Conservation (phyloP, 1,284 basidiomycete species). For the Boletus smithii region DNA sequence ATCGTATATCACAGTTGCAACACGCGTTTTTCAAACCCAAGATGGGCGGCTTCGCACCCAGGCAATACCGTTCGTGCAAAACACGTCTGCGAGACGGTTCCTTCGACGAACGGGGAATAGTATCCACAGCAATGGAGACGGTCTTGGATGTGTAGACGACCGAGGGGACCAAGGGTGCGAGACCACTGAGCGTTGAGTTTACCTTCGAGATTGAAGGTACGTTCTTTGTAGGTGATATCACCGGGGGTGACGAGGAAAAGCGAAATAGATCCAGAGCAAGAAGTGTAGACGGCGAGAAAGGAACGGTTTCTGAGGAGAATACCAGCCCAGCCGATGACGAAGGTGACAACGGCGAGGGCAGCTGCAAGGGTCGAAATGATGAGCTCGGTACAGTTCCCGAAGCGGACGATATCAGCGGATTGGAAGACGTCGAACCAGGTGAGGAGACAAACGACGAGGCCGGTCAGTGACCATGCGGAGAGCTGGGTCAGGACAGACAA, state of each 20-base stretch:
- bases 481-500: slow-evolving; percentile 28
- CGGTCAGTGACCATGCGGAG: slow-evolving; percentile 33
- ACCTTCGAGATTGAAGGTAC: slow-evolving; percentile 50
- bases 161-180: slow-evolving; percentile 22
- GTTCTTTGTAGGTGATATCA: slow-evolving; percentile 48
- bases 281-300: slow-evolving; percentile 38
- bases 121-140: slow-evolving; percentile 50
- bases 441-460: neutral
- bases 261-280: slow-evolving; percentile 47
- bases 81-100: slow-evolving; percentile 45
- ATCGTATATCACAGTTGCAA: neutral
- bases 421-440: slow-evolving; percentile 32
- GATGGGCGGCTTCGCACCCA: slow-evolving; percentile 46
- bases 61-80: slow-evolving; percentile 46
- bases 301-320: slow-evolving; percentile 33
- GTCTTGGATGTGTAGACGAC: slow-evolving; percentile 45
- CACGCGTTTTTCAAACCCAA: slow-evolving; percentile 22
- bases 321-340: slow-evolving; percentile 46
- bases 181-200: slow-evolving; percentile 52
- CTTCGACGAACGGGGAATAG: slow-evolving; percentile 47
- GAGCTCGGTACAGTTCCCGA: slow-evolving; percentile 44
- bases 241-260: slow-evolving; percentile 47
- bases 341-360: slow-evolving; percentile 26
- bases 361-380: slow-evolving; percentile 45
- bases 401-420: slow-evolving; percentile 44